Evolutionary conservation across 2,329 filamentous ascomycete genomes (phyloP), one percentile per base, ranked within the genome.

Genomic region (Drechslerella dactyloides): DNA sequence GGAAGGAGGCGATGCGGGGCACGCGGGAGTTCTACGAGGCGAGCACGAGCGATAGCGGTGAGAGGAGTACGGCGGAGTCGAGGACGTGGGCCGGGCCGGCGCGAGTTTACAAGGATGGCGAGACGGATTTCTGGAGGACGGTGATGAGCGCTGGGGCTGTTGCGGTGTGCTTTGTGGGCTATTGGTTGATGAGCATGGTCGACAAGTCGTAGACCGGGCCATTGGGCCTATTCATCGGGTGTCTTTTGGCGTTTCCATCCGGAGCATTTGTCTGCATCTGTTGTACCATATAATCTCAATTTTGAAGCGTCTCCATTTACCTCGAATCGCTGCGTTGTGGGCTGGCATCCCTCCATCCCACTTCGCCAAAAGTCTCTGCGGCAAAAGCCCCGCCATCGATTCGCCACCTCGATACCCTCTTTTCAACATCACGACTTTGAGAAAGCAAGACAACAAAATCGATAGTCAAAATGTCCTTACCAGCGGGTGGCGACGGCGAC

Each of bases 61-160:
- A 73, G 30, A 74, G 57, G 74, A 78, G 35, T 15, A 73, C 69
- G 44, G 40, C 59, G 30, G 69, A 73, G 35, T 59, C 74, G 17
- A 75, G 73, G 60, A 75, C 48, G 51, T 76, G 57, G 74, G 76
- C 59, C 13, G 74, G 61, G 4, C 74, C 58, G n/a, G 69, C 58
- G 19, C 64, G 33, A 33, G 73, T 69, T 27, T 65, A 74, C 4
- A 69, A 74, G 54, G 77, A 78, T 48, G 76, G 76, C 15, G 66
- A 75, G 23, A 74, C 60, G 15, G 70, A 75, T 7, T 37, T 74
- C 21, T 74, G 74, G 37, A 89, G 87, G 81, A 89, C 87, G 79
- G 79, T 84, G 1, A 79, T 85, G 30, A 87, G 87, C n/a, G 85
- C 84, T 2, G 84, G 85, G 19, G 85, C 85, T 6, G 79, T 90